Percentiles rank a stretch among this genome's conserved stretches.
phyloP scores from a whole-genome alignment of 306 rosid genomes.

The Notholithocarpus densiflorus region DNA sequence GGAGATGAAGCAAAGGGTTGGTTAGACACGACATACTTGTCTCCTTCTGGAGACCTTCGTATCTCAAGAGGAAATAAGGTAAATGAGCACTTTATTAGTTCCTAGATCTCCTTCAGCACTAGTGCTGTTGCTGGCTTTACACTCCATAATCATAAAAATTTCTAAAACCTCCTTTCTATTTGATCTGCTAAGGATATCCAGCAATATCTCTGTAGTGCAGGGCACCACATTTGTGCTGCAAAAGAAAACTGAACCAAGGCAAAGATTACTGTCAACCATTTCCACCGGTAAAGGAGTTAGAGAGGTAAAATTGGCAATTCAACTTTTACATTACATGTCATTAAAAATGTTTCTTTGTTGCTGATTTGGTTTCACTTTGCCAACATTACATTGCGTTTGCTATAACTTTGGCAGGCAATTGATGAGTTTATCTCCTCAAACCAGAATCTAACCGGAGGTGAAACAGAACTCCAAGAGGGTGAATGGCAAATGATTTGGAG shows the following conservation, averaged over 20 bases:
- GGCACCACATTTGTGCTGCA: constrained; percentile 96
- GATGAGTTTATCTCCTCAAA: constrained; percentile 56
- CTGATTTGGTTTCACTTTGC: background rate
- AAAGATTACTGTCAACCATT: constrained; percentile 65
- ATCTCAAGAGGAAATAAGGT: constrained; percentile 98
- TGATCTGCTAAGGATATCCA: constrained; percentile 41
- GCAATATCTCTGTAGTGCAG: constrained; percentile 78
- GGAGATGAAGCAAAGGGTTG: constrained; percentile 99
- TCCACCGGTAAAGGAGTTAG: constrained; percentile 50
- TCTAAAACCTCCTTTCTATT: background rate
- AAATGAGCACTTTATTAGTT: constrained; percentile 25
- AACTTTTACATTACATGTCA: background rate
- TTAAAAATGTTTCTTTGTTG: background rate
- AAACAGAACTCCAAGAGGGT: constrained; percentile 70
- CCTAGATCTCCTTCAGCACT: background rate
- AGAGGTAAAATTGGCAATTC: constrained; percentile 44
- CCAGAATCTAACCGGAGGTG: constrained; percentile 31
- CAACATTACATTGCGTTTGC: constrained; percentile 1
- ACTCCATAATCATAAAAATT: background rate
- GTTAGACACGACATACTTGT: constrained; percentile 92
- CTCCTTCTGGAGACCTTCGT: constrained; percentile 82
- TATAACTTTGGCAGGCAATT: constrained; percentile 56
- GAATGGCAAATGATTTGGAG: constrained; percentile 96
- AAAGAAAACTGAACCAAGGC: constrained; percentile 81
- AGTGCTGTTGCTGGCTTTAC: background rate